Percentiles rank a stretch among this genome's conserved stretches.
Conservation (phyloP, 768 basidiomycete species). For the Tricholoma saponaceum region DNA sequence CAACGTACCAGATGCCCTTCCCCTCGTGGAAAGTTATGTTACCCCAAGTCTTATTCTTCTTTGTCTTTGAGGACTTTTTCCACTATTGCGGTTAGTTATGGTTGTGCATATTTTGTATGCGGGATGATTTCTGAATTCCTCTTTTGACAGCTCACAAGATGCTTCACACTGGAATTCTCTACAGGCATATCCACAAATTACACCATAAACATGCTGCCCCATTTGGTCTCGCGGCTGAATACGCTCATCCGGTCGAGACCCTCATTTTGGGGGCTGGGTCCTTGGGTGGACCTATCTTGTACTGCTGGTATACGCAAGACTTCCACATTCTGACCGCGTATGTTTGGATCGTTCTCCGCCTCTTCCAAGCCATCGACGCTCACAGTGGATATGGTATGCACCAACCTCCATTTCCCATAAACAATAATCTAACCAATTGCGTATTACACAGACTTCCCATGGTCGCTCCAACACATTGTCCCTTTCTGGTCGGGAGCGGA, state of each 20-base stretch:
- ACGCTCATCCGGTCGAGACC: constrained; percentile 95
- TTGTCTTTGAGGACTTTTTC: constrained; percentile 94
- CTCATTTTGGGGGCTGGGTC: constrained; percentile 93
- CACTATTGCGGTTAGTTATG: constrained; percentile 74
- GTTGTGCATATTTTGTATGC: not conserved
- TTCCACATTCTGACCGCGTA: constrained; percentile 94
- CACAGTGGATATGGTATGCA: constrained; percentile 89
- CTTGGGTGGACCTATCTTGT: constrained; percentile 82
- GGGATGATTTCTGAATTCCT: not conserved
- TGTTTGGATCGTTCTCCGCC: constrained; percentile 87
- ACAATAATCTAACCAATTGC: constrained; percentile 1
- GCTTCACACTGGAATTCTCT: constrained; percentile 78
- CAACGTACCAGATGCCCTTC: constrained; percentile 92
- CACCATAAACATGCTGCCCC: constrained; percentile 98
- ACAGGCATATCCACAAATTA: constrained; percentile 93
- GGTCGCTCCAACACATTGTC: constrained; percentile 88
- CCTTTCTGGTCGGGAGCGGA: constrained; percentile 98
- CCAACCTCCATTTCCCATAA: not conserved
- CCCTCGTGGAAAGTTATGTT: constrained; percentile 65
- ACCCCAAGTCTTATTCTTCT: constrained; percentile 83
- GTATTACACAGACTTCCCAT: constrained; percentile 77
- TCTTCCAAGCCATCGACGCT: constrained; percentile 97
- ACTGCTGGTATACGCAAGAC: constrained; percentile 68
- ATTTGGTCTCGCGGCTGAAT: constrained; percentile 96
- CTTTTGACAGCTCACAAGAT: constrained; percentile 70